A percentile compares a stretch with the other conserved stretches of the same genome.
Evolutionary conservation across 2,329 filamentous ascomycete genomes (phyloP).

Genomic region (Cladosporium sp.): DNA sequence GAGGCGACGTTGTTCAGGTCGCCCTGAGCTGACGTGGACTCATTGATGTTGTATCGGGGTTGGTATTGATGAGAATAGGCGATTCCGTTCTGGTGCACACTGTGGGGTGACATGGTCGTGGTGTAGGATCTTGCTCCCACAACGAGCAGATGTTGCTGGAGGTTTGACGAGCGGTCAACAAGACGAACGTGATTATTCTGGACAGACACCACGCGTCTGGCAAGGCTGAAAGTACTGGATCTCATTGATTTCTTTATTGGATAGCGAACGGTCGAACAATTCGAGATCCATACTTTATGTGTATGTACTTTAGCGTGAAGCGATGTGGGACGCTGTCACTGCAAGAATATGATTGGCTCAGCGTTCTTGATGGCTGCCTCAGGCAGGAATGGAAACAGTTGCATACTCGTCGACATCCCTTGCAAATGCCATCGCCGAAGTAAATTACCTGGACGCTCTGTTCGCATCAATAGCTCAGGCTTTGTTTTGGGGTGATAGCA

Average conservation of each 20-base stretch:
- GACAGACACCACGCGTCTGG: not conserved
- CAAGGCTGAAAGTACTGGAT: not conserved
- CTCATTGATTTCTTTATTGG: not conserved
- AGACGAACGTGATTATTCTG: not conserved
- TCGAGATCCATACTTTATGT: not conserved
- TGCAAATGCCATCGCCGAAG: no score
- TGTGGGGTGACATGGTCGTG: constrained; percentile 1
- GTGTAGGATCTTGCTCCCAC: not conserved
- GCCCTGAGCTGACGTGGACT: not conserved
- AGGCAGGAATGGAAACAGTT: not conserved
- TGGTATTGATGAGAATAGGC: not conserved
- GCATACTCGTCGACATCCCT: no score
- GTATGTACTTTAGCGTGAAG: not conserved
- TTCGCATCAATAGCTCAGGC: no score
- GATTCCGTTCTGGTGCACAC: not conserved
- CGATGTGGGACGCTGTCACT: not conserved
- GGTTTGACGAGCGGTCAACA: not conserved
- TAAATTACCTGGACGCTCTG: no score
- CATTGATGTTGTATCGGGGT: not conserved
- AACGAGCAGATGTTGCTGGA: not conserved
- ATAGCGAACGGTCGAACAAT: not conserved
- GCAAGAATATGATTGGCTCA: not conserved
- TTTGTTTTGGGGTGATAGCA: no score
- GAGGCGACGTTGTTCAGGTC: constrained; percentile 15
- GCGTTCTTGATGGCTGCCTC: not conserved